phyloP scores from a whole-genome alignment of 768 basidiomycete genomes.

The Candolleomyces efflorescens region DNA sequence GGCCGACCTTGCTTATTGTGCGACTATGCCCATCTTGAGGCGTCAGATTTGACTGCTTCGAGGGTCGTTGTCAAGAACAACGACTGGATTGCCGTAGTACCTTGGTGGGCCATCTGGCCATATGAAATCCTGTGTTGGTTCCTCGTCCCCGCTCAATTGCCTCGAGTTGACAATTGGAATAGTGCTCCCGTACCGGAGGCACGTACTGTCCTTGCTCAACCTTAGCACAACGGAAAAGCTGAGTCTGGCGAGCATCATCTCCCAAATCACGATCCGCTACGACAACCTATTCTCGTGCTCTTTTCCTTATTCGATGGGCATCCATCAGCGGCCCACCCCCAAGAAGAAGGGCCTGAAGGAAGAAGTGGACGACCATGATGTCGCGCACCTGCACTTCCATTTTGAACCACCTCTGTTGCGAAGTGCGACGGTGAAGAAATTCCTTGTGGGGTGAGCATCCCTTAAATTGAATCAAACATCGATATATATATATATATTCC shows the following conservation, averaged over 20 bases:
- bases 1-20: conserved; percentile 69
- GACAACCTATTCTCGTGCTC: conserved; percentile 82
- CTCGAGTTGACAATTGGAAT: conserved; percentile 2
- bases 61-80: conserved; percentile 70
- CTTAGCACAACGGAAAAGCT: conserved; percentile 57
- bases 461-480: not conserved
- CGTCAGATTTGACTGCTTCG: conserved; percentile 31
- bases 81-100: conserved; percentile 81
- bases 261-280: conserved; percentile 59
- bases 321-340: conserved; percentile 79
- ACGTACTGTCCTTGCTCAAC: conserved; percentile 66
- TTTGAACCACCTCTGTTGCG: conserved; percentile 83
- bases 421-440: conserved; percentile 81
- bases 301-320: conserved; percentile 93
- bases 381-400: conserved; percentile 83
- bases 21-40: conserved; percentile 73
- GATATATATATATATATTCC: not conserved
- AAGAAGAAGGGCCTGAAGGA: conserved; percentile 23
- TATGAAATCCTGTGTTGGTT: conserved; percentile 75
- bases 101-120: conserved; percentile 97
- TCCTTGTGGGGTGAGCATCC: conserved; percentile 73
- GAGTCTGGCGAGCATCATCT: conserved; percentile 66
- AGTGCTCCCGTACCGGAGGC: conserved; percentile 78
- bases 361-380: conserved; percentile 42
- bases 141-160: not conserved